These are phyloP conservation scores for Phascolomyces articulosus DNA, from an alignment of 371 early-diverging fungal species.

Conservation along the genomic window DNA sequence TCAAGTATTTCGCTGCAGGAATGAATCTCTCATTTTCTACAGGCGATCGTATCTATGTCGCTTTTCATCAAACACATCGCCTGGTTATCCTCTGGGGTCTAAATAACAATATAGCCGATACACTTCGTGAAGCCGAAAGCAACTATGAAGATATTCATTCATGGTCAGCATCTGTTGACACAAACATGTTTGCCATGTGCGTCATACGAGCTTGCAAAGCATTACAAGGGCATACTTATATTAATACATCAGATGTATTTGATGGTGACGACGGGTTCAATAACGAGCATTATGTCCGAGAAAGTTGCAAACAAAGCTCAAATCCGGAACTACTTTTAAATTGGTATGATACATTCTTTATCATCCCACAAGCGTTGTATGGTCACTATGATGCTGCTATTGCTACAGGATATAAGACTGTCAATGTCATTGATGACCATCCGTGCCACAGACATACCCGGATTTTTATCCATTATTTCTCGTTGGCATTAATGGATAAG, in stretches of 20 bases:
- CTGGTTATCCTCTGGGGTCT: slow-evolving; percentile 20
- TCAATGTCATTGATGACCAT: slow-evolving; percentile 29
- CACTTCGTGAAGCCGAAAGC: slow-evolving; percentile 30
- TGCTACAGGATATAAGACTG: slow-evolving; percentile 28
- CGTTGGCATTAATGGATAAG: slow-evolving; percentile 40
- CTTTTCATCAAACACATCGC: slow-evolving; percentile 31
- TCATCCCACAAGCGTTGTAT: slow-evolving; percentile 42
- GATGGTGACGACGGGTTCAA: slow-evolving; percentile 50
- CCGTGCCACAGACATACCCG: slow-evolving; percentile 41
- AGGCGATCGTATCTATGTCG: slow-evolving; percentile 48
- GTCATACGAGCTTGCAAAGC: slow-evolving; percentile 45
- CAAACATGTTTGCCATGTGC: slow-evolving; percentile 36
- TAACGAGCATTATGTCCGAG: slow-evolving; percentile 38
- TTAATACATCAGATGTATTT: slow-evolving; percentile 28
- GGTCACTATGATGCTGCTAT: slow-evolving; percentile 43
- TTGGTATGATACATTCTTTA: slow-evolving; percentile 43
- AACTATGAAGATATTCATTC: slow-evolving; percentile 41
- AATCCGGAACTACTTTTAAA: slow-evolving; percentile 32
- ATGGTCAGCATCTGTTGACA: slow-evolving; percentile 40
- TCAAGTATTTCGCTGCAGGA: slow-evolving; percentile 16
- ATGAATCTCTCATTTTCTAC: slow-evolving; percentile 23
- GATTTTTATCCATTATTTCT: slow-evolving; percentile 27
- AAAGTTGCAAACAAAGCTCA: slow-evolving; percentile 32
- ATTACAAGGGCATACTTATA: slow-evolving; percentile 41
- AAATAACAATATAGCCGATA: slow-evolving; percentile 26